Evolutionary conservation across 331 rosid genomes (phyloP), one percentile per base, ranked within the genome.

Genomic region (Quercus lobata): DNA sequence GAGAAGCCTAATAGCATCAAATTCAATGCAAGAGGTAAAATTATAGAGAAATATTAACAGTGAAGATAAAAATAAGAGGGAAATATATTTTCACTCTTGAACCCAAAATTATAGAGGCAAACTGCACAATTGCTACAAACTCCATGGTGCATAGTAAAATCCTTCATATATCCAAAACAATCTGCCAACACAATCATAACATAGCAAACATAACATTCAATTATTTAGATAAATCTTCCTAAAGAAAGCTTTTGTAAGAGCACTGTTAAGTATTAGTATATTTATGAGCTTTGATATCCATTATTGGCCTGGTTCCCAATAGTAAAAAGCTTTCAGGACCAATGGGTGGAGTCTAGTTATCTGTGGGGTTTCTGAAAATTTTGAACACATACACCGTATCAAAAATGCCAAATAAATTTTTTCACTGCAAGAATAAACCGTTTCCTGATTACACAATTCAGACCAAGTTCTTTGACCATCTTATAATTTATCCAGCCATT

Each of bases 1-100:
- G 98, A 82, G 97, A 89, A 82, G 94, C 73, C 99, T 96, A 74
- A 62, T 24, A 75, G 56, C 72, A 35, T 68, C 53, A 68, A 68
- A 68, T 34, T 34, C 53, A 63, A 63, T 10, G 19, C 32, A 17
- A 29, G 24, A 35, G 41, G 11, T 35, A 35, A 34, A 65, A 32
- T 65, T 63, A 65, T 7, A 17, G 7, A 73, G 53, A 5, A 49
- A 61, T n/a, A 74, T 63, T 76, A 25, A 49, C 35, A 57, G 69
- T 61, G 60, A 35, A 55, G 18, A 69, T 49, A 68, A 80, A 4
- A 57, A 44, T 21, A 72, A 54, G 2, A 52, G 29, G n/a, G 17
- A 73, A 73, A 1, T 24, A 27, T 41, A 73, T 29, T 1, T 68
- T 35, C 71, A 35, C 53, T 35, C 17, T 34, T 34, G 27, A 32